Evolutionary conservation across 148 eudicot genomes (phyloP), one percentile per base, ranked within the genome.

Genomic region (Chenopodium album): DNA sequence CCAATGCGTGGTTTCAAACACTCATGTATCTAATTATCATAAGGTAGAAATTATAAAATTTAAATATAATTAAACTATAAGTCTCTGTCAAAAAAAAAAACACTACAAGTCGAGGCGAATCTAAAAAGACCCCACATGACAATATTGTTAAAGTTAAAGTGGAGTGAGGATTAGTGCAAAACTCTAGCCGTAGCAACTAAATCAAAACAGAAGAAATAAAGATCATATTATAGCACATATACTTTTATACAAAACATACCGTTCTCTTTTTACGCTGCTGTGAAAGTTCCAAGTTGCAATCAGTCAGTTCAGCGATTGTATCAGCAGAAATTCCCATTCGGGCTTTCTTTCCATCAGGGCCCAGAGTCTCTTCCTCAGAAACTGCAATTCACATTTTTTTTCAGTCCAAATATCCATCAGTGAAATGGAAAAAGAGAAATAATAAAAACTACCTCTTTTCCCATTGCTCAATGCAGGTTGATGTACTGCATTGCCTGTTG

Each of bases 261-360:
- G 94, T 90, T 37, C 98, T 86, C 86, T 84, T 93, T 82, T 94
- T 94, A 79, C 98, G 88, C 84, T 92, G 94, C 77, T 90, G 97
- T 66, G 99, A 96, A 81, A 96, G 95, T 83, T 88, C 84, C 5
- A 93, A 89, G 86, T 96, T 96, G 87, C 98, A 94, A 37, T 96
- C 98, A 20, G 98, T 89, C 75, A 96, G 89, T 87, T 92, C 97
- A 50, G 89, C 74, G 83, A 96, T 91, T 52, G 90, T 89, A 87
- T 82, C 88, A 54, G 88, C 60, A 78, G 98, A 91, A 66, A 96
- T 94, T 82, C 98, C 99, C 32, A 89, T 89, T 2, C 90, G 89
- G 46, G 84, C 75, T 84, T 79, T 92, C 92, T 93, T 94, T 70
- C 87, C 95, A 76, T 64, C 93, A 79, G 91, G 83, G 44, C 88